Base-by-base conservation (phyloP, 148 eudicot genomes). In the Fagopyrum esculentum region DNA sequence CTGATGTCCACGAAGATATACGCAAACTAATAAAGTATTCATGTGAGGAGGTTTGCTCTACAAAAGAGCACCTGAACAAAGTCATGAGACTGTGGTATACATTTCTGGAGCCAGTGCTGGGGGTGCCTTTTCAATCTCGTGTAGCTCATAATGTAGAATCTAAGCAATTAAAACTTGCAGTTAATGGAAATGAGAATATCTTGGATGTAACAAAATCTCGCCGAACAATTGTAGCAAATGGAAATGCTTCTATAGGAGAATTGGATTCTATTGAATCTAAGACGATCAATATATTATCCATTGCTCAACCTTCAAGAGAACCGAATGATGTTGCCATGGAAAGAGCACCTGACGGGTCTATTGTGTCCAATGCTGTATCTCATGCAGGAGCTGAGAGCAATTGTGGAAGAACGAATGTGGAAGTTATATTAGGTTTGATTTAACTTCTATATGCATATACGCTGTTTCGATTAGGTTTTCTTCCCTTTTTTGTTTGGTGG, bases 71-170 rank as follows among this genome's bases (percentile, higher is more conserved):
- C 71, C 76, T 85, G 30, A 90, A 84, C 80, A 92, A 90, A 85
- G 93, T 89, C 40, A 85, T 87, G 86, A 90, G 83, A 82, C 91
- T 95, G 46, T 95, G 97, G 97, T 88, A 87, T 57, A 75, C 87
- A 35, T 95, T 95, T 71, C 77, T 95, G 85, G 97, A 92, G 86
- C 96, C 91, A 35, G 81, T 95, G 85, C 78, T 95, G 77, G 92
- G 88, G 61, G 82, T 89, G 59, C 77, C 84, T 48, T 83, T 78
- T 76, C 84, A 85, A 35, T 78, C 80, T 48, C 85, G 30, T 71
- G 72, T 76, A 76, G 63, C 80, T 30, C 85, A 84, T 30, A 73
- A 66, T 82, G 64, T 74, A 71, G 93, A 88, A 69, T 88, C 73
- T 48, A 83, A 82, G 75, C 89, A 81, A 68, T 64, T 78, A 29